Evolutionary conservation across 805 yeast species (phyloP).

Genomic region (Candida chauliodis): DNA sequence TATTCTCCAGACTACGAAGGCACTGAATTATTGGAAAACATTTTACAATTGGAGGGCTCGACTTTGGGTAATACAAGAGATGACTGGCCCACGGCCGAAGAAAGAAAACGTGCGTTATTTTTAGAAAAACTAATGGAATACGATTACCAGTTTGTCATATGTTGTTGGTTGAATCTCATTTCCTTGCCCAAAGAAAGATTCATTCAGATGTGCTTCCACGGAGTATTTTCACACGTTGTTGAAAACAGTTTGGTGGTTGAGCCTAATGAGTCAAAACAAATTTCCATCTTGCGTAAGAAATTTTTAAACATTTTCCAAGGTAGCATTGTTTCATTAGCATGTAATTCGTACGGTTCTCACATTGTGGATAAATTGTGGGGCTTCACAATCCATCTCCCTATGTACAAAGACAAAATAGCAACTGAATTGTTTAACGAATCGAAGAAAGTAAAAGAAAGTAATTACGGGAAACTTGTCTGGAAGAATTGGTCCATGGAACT

Average conservation of each 20-base stretch:
- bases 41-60: conserved; percentile 60
- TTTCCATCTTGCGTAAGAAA: conserved; percentile 57
- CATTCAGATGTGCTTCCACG: conserved; percentile 76
- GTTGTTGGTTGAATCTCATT: conserved; percentile 58
- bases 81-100: conserved; percentile 92
- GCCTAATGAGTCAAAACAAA: conserved; percentile 38
- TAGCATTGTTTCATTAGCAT: conserved; percentile 55
- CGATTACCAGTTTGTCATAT: conserved; percentile 55
- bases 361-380: conserved; percentile 81
- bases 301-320: conserved; percentile 63
- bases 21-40: conserved; percentile 60
- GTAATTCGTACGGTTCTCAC: conserved; percentile 90
- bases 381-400: conserved; percentile 71
- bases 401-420: conserved; percentile 85
- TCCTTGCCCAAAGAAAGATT: conserved; percentile 59
- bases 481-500: conserved; percentile 90
- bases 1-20: conserved; percentile 19
- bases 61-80: conserved; percentile 79
- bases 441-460: conserved; percentile 74
- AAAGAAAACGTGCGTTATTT: conserved; percentile 73
- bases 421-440: conserved; percentile 55
- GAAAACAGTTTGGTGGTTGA: conserved; percentile 54
- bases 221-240: conserved; percentile 86
- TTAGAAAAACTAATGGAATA: conserved; percentile 69
- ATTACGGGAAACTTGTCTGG: conserved; percentile 91